phyloP scores from a whole-genome alignment of 495 filamentous ascomycete genomes.

The Podospora pseudopauciseta region DNA sequence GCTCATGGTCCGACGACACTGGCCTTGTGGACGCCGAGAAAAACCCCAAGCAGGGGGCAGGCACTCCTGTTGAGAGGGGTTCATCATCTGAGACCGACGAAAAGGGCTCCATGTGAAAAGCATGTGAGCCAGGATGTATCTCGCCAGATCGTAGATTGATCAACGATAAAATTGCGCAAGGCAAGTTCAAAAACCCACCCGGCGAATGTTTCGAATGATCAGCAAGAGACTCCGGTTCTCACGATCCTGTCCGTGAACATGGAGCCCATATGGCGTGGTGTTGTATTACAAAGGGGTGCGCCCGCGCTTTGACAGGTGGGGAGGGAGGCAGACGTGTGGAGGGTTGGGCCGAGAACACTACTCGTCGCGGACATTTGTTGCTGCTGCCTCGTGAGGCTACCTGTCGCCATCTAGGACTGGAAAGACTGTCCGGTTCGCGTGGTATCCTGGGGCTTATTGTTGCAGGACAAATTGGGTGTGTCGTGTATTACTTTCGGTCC shows the following conservation, averaged over 20 bases:
- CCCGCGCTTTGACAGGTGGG: conserved; percentile 2
- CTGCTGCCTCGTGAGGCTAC: conserved; percentile 7
- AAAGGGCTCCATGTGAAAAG: not conserved
- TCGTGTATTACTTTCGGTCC: not conserved
- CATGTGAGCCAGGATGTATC: not conserved
- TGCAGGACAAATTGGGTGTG: not conserved
- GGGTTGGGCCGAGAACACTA: not conserved
- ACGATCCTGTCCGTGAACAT: not conserved
- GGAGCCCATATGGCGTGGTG: not conserved
- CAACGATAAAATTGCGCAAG: not conserved
- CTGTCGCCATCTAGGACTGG: not conserved
- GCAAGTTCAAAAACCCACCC: not conserved
- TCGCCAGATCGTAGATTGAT: not conserved
- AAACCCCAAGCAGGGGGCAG: not conserved
- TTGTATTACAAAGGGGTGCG: not conserved
- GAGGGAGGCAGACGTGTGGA: not conserved
- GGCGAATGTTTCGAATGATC: not conserved
- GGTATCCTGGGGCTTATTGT: not conserved
- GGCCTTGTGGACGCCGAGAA: not conserved
- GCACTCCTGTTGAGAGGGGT: not conserved
- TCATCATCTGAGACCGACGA: not conserved
- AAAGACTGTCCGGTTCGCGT: not conserved
- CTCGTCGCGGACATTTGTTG: not conserved
- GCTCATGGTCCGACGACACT: conserved; percentile 2
- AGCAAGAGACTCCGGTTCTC: not conserved